Evolutionary conservation across 192 early-diverging fungal genomes (phyloP), one percentile per base, ranked within the genome.

Genomic region (Lunasporangiospora selenospora): DNA sequence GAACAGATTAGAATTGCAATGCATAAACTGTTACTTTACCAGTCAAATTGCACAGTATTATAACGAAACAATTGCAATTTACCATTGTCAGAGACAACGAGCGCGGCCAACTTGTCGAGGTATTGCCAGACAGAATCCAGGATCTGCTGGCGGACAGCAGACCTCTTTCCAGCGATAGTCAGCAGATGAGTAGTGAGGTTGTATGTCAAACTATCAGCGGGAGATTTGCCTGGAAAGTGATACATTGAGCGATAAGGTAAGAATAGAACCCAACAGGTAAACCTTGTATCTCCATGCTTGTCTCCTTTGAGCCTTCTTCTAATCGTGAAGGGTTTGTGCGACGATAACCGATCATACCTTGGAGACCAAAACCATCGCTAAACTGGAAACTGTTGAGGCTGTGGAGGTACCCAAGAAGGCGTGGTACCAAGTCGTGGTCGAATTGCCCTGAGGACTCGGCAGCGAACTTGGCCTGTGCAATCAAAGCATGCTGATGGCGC

Each of bases 361-460:
- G 44, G 45, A 61, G 59, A 13, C 67, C 67, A 26, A 51, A 50
- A 23, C 45, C 67, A 57, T 61, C 53, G 12, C 53, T 58, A 41
- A 62, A 62, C 41, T 51, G 52, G 41, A 50, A 71, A 46, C 36
- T 71, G 27, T 58, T 47, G 4, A 71, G 40, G 6, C 58, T 62
- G 34, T 71, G 67, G 1, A 71, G 53, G 19, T 62, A 71, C 39
- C 58, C 59, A 18, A 38, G 57, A 15, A 71, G 26, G 12, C 67
- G 67, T 32, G 67, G 67, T 7, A 71, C 53, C 15, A 71, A 47
- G n/a, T 71, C 67, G 13, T 62, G 50, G 38, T 71, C 67, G 32
- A 62, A 71, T 53, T 62, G 44, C 10, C 67, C 67, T 18, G 67
- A 62, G n/a, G 67, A 71, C 39, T 71, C 67, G 18, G 67, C 67